These are phyloP conservation scores for Neoarthrinium moseri DNA, from an alignment of 2,329 filamentous ascomycete genomes.

Conservation along the genomic window DNA sequence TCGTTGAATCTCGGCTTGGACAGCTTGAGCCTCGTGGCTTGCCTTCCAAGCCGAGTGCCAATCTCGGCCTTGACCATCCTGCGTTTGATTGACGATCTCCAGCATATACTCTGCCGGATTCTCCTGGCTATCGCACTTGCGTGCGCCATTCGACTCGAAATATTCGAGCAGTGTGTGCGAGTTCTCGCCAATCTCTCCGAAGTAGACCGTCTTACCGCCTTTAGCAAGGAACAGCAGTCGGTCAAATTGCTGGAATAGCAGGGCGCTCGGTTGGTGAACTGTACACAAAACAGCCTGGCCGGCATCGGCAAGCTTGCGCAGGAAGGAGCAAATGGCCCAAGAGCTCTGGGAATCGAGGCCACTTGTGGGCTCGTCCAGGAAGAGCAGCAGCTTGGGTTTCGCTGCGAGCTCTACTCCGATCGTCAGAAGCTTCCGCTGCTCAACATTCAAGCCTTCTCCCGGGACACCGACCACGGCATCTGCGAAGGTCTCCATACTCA, in stretches of 20 bases:
- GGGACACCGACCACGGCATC: conserved; percentile 69
- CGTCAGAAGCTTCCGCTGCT: conserved; percentile 56
- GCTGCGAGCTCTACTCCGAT: conserved; percentile 74
- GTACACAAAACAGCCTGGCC: conserved; percentile 42
- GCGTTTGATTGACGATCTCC: conserved; percentile 34
- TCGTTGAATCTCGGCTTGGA: conserved; percentile 12
- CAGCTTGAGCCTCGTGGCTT: conserved; percentile 43
- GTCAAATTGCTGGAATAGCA: conserved; percentile 45
- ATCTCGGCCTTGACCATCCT: conserved; percentile 42
- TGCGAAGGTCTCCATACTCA: conserved; percentile 66
- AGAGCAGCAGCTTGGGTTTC: conserved; percentile 68
- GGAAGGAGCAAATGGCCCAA: conserved; percentile 67
- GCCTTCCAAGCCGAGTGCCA: conserved; percentile 41
- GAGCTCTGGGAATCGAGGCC: conserved; percentile 73
- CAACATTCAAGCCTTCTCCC: conserved; percentile 54
- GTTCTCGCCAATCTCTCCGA: conserved; percentile 52
- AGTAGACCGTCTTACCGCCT: conserved; percentile 56
- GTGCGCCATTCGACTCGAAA: conserved; percentile 59
- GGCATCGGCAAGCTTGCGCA: conserved; percentile 57
- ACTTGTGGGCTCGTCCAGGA: conserved; percentile 74
- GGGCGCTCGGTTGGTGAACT: conserved; percentile 41
- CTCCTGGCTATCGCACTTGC: conserved; percentile 47
- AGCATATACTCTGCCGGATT: conserved; percentile 69
- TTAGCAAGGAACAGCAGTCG: conserved; percentile 50
- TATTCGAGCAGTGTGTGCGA: conserved; percentile 48